These are phyloP conservation scores for Cytospora paraplurivora DNA, from an alignment of 2,329 filamentous ascomycete genomes.

Conservation along the genomic window DNA sequence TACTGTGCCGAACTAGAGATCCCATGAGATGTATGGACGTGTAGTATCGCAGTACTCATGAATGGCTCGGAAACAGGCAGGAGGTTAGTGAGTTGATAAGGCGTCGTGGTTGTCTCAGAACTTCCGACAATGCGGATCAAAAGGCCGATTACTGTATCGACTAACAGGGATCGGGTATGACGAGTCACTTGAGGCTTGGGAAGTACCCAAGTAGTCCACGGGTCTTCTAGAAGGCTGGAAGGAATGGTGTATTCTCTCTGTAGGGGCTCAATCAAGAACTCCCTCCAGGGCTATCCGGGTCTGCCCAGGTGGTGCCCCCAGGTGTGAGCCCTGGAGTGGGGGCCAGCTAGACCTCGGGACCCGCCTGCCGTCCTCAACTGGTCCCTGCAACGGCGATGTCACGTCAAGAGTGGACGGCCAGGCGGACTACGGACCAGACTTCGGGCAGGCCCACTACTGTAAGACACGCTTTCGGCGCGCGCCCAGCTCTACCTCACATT, in stretches of 20 bases:
- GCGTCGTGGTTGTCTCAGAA: not conserved
- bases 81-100: not conserved
- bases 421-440: no score
- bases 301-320: not conserved
- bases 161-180: not conserved
- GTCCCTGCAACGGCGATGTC: slow-evolving; percentile 13
- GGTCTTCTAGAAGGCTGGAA: not conserved
- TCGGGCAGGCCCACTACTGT: not conserved
- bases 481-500: slow-evolving; percentile 13
- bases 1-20: no score
- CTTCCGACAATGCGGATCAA: not conserved
- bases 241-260: not conserved
- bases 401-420: slow-evolving; percentile 5
- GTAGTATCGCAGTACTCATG: no score
- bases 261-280: not conserved
- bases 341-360: not conserved
- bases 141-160: not conserved
- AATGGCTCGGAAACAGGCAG: not conserved
- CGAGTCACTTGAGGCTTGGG: not conserved
- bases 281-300: not conserved
- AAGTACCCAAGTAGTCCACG: not conserved
- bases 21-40: no score
- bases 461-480: slow-evolving; percentile 22
- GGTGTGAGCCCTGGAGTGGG: not conserved
- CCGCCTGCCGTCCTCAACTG: not conserved